Evolutionary conservation across 306 rosid species (phyloP), one percentile per base, ranked within the genome.

Genomic region (Carpinus fangiana): DNA sequence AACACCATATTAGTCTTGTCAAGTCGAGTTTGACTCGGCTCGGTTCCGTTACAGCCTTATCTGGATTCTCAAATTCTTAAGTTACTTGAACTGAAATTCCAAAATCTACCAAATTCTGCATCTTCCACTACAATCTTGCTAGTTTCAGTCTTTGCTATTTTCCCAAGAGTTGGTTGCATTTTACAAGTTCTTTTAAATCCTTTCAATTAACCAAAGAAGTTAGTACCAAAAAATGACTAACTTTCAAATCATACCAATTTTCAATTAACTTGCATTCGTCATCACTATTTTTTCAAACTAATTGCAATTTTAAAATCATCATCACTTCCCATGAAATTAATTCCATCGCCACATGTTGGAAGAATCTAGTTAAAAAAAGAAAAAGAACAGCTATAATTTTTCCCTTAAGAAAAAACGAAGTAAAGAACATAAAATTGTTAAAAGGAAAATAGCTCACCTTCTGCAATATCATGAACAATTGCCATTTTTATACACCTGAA

Each of bases 401-500:
- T 34, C 1, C 5, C 0, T 7, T 13, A 61, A 28, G 3, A 12
- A 34, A 38, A 65, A 3, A 52, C 5, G n/a, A 14, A 54, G 0
- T 0, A 21, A 9, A 21, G 64, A 57, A 21, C 16, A 57, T 57
- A 4, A 57, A 21, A 57, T 21, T 57, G 2, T 20, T 21, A 0
- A 26, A 38, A 17, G 38, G 36, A 61, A 62, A 72, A 26, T 21
- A 68, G 54, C 74, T 70, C 80, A 92, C 98, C 97, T 89, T 92
- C 97, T 9, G 97, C 95, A 72, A 94, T 90, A 70, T 92, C 97
- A 52, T 92, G 98, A 73, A 94, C 98, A 89, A 94, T 84, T 53
- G 98, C 98, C 86, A 94, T 87, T 87, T 92, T 94, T 20, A 94
- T 83, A 73, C 93, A 92, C 93, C 97, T 92, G 93, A 74, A 84